Evolutionary conservation across 306 rosid species (phyloP), one percentile per base, ranked within the genome.

Genomic region (Vachellia collinsii): DNA sequence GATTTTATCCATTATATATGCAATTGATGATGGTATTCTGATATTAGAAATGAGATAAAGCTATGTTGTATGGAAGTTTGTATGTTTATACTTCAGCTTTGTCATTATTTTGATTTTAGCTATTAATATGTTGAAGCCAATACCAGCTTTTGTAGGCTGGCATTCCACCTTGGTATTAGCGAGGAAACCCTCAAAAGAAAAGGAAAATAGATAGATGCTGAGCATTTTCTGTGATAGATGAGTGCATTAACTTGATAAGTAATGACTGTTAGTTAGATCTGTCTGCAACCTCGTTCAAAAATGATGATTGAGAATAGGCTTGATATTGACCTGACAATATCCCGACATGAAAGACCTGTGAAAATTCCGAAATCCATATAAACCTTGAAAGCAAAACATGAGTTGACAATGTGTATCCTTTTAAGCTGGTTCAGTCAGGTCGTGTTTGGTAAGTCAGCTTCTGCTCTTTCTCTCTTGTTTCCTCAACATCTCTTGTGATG

Each of bases 1-100:
- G 61, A 19, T 39, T 47, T 43, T 48, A 59, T 73, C 62, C 46
- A 14, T 46, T 23, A 36, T 36, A 74, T 69, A 11, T 78, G 75
- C 61, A 22, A 39, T 62, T 74, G 75, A 22, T 73, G 67, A 72
- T 65, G 41, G 9, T 54, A 64, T 47, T 61, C 63, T 80, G 66
- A 51, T 48, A 70, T 67, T 65, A 23, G 38, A 61, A 61, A 61
- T 53, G 41, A 44, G 42, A 64, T 80, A 48, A 54, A 63, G 51
- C 48, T 63, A 50, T 51, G 65, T 51, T 70, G 16, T 11, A 3
- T 66, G 67, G 74, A 81, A 48, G 29, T 73, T 42, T 37, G 50
- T 75, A 66, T 39, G 72, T 8, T 17, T 63, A 36, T 37, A 34
- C 29, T 16, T 46, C 68, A 46, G 59, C 48, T 25, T 58, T 72